Conservation (phyloP, 805 yeast species). For the Pichia insulana region DNA sequence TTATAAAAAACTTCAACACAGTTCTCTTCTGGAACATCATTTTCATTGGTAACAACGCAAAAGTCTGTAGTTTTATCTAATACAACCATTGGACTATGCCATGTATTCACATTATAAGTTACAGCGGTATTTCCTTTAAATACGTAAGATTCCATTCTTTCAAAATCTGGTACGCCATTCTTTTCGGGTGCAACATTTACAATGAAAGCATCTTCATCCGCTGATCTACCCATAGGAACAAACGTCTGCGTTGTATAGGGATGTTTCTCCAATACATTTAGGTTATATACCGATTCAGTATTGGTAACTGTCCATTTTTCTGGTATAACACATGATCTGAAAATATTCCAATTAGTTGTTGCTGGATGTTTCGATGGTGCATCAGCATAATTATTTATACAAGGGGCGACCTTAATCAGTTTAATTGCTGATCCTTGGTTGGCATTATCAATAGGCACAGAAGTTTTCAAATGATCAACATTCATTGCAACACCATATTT, state of each 20-base stretch:
- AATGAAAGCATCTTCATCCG: conserved; percentile 46
- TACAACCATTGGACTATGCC: conserved; percentile 98
- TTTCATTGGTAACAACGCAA: conserved; percentile 83
- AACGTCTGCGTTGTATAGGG: conserved; percentile 86
- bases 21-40: conserved; percentile 69
- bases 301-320: conserved; percentile 36
- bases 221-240: conserved; percentile 72
- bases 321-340: conserved; percentile 71
- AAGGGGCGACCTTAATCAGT: conserved; percentile 62
- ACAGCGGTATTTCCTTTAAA: conserved; percentile 83
- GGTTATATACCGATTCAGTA: conserved; percentile 28
- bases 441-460: conserved; percentile 44
- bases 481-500: conserved; percentile 72
- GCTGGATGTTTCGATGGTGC: conserved; percentile 42
- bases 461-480: conserved; percentile 59
- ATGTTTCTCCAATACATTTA: conserved; percentile 81
- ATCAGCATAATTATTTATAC: conserved; percentile 39
- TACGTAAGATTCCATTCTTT: conserved; percentile 53
- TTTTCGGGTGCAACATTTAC: conserved; percentile 64
- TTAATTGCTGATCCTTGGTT: conserved; percentile 94
- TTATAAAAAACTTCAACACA: conserved; percentile 70
- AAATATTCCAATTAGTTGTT: conserved; percentile 71
- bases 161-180: conserved; percentile 52
- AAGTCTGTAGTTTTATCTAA: conserved; percentile 62
- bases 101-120: conserved; percentile 74